phyloP scores from a whole-genome alignment of 805 yeast genomes.

The Wickerhamiella bombiphila region DNA sequence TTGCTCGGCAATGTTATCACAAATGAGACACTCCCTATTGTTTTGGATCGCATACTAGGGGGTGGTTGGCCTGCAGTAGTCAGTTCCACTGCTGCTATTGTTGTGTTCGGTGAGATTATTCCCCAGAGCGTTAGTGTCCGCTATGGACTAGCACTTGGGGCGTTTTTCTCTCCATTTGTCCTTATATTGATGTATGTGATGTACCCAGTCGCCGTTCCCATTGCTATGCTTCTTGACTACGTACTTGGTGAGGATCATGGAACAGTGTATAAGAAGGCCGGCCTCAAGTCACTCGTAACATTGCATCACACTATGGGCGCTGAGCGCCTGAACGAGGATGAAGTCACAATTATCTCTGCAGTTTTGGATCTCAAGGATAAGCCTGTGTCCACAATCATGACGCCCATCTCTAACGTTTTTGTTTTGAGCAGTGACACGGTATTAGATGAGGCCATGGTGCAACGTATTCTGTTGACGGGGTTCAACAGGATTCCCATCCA shows the following conservation, averaged over 20 bases:
- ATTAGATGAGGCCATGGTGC: constrained; percentile 71
- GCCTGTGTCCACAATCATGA: constrained; percentile 75
- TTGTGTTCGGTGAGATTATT: constrained; percentile 88
- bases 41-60: constrained; percentile 79
- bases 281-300: constrained; percentile 84
- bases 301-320: constrained; percentile 91
- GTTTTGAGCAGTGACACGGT: constrained; percentile 74
- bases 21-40: constrained; percentile 88
- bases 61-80: constrained; percentile 98
- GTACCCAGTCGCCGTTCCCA: constrained; percentile 89
- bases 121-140: constrained; percentile 91
- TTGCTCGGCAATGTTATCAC: constrained; percentile 79
- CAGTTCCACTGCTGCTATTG: constrained; percentile 82
- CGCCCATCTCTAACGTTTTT: constrained; percentile 81
- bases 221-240: constrained; percentile 64
- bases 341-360: constrained; percentile 87
- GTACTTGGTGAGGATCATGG: constrained; percentile 93
- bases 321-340: constrained; percentile 84
- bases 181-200: constrained; percentile 67
- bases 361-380: constrained; percentile 90
- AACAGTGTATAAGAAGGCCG: constrained; percentile 80
- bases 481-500: constrained; percentile 91
- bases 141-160: constrained; percentile 83
- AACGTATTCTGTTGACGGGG: constrained; percentile 83
- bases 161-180: constrained; percentile 82